phyloP scores from a whole-genome alignment of 441 rosid genomes.

The Erodium chrysanthum region DNA sequence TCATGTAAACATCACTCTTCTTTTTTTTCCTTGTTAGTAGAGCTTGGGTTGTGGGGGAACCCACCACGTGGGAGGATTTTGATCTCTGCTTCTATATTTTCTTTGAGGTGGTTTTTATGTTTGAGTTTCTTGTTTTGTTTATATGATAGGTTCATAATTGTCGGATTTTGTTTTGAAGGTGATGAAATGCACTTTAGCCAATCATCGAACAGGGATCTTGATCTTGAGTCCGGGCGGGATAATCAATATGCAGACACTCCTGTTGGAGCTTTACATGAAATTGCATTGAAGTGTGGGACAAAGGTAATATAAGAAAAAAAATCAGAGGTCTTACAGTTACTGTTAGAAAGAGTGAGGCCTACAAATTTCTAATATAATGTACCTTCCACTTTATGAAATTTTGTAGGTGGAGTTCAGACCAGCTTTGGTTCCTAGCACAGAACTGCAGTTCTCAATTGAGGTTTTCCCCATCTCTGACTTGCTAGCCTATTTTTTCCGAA shows the following conservation, averaged over 20 bases:
- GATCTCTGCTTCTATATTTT: neutral
- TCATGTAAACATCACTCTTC: neutral
- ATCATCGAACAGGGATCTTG: slow-evolving; percentile 54
- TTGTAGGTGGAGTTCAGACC: slow-evolving; percentile 73
- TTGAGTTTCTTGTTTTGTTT: neutral
- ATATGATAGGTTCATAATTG: slow-evolving; percentile 16
- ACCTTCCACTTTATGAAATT: slow-evolving; percentile 14
- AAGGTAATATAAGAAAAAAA: slow-evolving; percentile 41
- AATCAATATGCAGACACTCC: slow-evolving; percentile 52
- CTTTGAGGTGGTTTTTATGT: neutral
- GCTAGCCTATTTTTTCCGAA: slow-evolving; percentile 3
- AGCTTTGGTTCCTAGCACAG: slow-evolving; percentile 55
- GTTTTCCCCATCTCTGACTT: slow-evolving; percentile 31
- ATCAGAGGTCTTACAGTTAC: neutral
- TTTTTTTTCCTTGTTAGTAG: neutral
- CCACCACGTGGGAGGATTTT: neutral
- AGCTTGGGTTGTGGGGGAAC: too few relatives aligned
- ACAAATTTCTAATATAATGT: neutral
- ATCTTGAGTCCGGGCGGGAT: slow-evolving; percentile 48
- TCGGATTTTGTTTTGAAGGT: slow-evolving; percentile 34
- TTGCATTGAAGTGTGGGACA: slow-evolving; percentile 76
- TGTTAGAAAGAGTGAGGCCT: neutral
- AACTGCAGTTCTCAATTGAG: slow-evolving; percentile 76
- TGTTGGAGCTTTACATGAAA: slow-evolving; percentile 51
- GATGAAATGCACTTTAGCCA: slow-evolving; percentile 48